A percentile compares a stretch with the other conserved stretches of the same genome.
Conservation (phyloP, 169 alveolate species). For the Eimeria maxima region DNA sequence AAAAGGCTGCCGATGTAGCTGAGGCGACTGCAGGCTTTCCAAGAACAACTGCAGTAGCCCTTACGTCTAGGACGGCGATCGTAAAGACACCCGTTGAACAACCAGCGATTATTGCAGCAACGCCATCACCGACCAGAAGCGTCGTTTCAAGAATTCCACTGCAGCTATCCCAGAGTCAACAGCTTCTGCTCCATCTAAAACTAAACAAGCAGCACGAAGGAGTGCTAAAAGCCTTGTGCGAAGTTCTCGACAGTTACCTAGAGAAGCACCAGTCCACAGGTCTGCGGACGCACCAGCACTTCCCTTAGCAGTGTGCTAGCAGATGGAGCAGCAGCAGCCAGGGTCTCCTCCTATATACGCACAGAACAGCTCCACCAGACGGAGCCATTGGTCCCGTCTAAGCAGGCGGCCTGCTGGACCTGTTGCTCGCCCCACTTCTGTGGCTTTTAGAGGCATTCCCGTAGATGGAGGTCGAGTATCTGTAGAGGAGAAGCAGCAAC, state of each 20-base stretch:
- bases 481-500: background rate
- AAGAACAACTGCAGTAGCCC: background rate
- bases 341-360: background rate
- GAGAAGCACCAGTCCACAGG: background rate
- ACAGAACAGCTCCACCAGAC: background rate
- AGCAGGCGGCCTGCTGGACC: background rate
- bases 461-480: background rate
- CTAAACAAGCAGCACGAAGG: background rate
- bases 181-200: constrained; percentile 2
- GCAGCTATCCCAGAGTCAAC: background rate
- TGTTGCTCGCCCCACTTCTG: background rate
- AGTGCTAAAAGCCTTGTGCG: constrained; percentile 8
- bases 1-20: background rate
- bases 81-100: background rate
- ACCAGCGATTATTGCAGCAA: background rate
- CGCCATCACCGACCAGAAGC: background rate
- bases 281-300: background rate
- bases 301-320: background rate
- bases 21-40: background rate
- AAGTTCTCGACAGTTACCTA: background rate
- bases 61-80: background rate
- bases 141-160: background rate
- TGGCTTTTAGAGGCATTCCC: background rate
- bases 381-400: too few species aligned
- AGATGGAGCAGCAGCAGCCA: constrained; percentile 8